These are phyloP conservation scores for Boletus sensibilis DNA, from an alignment of 768 basidiomycete species.

Conservation along the genomic window DNA sequence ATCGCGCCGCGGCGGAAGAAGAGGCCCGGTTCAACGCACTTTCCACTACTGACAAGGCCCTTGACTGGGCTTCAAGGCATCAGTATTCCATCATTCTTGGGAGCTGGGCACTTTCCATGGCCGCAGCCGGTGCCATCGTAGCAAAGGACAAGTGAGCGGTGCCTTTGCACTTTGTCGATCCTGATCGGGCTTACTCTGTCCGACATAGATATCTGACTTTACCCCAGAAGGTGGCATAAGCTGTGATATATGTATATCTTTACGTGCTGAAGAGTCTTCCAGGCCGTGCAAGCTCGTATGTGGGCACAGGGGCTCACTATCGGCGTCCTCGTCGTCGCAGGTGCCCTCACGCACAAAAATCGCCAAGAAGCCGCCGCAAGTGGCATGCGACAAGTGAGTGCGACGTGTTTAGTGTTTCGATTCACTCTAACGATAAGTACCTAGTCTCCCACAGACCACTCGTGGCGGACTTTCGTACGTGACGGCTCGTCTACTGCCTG, in stretches of 20 bases:
- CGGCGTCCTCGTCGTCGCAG: slow-evolving; percentile 68
- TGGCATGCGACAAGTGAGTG: slow-evolving; percentile 24
- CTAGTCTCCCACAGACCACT: slow-evolving; percentile 27
- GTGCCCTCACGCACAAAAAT: slow-evolving; percentile 56
- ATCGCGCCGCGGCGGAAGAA: slow-evolving; percentile 37
- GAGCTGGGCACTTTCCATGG: slow-evolving; percentile 71
- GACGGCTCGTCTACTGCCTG: background rate
- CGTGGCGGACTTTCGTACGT: slow-evolving; percentile 31
- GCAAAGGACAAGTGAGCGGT: slow-evolving; percentile 57
- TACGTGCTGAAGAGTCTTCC: slow-evolving; percentile 35
- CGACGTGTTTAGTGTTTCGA: too few relatives aligned
- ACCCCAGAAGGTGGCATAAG: slow-evolving; percentile 27
- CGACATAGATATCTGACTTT: slow-evolving; percentile 24
- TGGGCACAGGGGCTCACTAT: slow-evolving; percentile 85
- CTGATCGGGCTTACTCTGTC: background rate
- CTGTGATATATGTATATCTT: too few relatives aligned
- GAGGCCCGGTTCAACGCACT: slow-evolving; percentile 51
- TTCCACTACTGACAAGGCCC: slow-evolving; percentile 48
- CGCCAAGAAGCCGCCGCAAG: slow-evolving; percentile 38
- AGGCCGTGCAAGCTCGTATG: slow-evolving; percentile 83
- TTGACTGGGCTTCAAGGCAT: slow-evolving; percentile 64
- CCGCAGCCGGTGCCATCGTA: slow-evolving; percentile 61
- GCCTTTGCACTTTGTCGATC: too few relatives aligned
- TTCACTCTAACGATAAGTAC: background rate
- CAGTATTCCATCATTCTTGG: slow-evolving; percentile 74